Evolutionary conservation across 306 rosid species (phyloP).

Genomic region (Arachis hypogaea): DNA sequence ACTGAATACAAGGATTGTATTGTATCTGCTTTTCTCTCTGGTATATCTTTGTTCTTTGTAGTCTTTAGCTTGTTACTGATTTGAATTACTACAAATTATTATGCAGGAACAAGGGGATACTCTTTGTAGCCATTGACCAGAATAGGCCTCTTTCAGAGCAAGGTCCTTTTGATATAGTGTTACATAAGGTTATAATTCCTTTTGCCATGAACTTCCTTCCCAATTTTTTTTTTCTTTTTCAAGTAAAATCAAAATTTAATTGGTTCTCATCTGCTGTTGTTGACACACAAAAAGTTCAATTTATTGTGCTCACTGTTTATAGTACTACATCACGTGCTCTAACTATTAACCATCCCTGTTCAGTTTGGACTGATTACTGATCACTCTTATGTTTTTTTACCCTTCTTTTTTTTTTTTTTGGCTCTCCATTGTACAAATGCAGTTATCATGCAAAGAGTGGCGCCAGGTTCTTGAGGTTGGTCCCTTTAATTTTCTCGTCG

Average conservation of each 20-base stretch:
- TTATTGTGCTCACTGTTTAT: background rate
- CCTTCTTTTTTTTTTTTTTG: slow-evolving; percentile 29
- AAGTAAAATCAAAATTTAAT: background rate
- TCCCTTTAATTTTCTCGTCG: slow-evolving; percentile 7
- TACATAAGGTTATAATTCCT: slow-evolving; percentile 70
- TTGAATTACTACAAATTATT: slow-evolving; percentile 10
- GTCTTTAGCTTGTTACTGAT: slow-evolving; percentile 18
- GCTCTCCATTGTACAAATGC: slow-evolving; percentile 38
- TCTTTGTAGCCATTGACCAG: slow-evolving; percentile 82
- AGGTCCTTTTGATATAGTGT: slow-evolving; percentile 87
- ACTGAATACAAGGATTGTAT: background rate
- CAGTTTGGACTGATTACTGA: slow-evolving; percentile 17
- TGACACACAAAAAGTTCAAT: background rate
- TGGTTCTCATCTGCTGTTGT: background rate
- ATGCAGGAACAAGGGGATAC: slow-evolving; percentile 83
- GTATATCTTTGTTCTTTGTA: background rate
- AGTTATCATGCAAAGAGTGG: slow-evolving; percentile 90
- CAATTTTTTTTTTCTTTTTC: background rate
- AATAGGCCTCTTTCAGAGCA: slow-evolving; percentile 74
- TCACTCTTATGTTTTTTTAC: no score
- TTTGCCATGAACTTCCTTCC: slow-evolving; percentile 22
- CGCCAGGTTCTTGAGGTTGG: slow-evolving; percentile 92
- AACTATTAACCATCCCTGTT: slow-evolving; percentile 20
- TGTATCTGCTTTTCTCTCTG: background rate
- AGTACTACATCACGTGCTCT: slow-evolving; percentile 6